Base-by-base conservation (phyloP, 345 rosid species). In the Pistacia atlantica region DNA sequence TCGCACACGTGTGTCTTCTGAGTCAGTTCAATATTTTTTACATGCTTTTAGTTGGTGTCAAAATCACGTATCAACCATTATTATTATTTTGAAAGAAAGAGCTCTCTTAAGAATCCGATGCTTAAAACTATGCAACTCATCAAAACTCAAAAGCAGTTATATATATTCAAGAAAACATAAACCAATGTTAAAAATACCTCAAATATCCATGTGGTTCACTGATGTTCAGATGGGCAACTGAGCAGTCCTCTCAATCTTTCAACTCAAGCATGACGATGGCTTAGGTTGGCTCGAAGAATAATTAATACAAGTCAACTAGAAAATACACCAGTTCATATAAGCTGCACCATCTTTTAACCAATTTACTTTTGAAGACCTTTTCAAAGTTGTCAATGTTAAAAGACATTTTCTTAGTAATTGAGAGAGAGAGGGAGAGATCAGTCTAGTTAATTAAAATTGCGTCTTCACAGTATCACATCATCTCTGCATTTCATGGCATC, bases 391-490 rank as follows among this genome's bases (percentile, higher is more conserved):
- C 75, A 60, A 60, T 55, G 25, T n/a, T 25, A 45, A 14, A 25
- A 72, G 67, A 45, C 46, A 16, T 60, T 72, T 72, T 72, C 55
- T 22, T 58, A 22, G 72, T 42, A 5, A 72, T 72, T 31, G 12
- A 13, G 25, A 57, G 46, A 54, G 67, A 33, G 33, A 31, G 33
- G 0, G 25, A 31, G 33, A 31, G 33, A 31, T 31, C 33, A 31
- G 46, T 33, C 45, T 2, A 45, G 45, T 42, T 42, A 64, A 48
- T 11, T 25, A 28, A 14, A 38, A 58, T 67, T 58, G 75, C 64
- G 65, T 71, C 64, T 57, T 71, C 65, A 17, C 61, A 37, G 35
- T 18, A 75, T 67, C 57, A 48, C 62, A 49, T 69, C 59, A 68
- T 7, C 57, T 13, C 61, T 60, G 74, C 45, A 14, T 70, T 51